Conservation (phyloP, 345 rosid genomes). For the Nasturtium officinale region DNA sequence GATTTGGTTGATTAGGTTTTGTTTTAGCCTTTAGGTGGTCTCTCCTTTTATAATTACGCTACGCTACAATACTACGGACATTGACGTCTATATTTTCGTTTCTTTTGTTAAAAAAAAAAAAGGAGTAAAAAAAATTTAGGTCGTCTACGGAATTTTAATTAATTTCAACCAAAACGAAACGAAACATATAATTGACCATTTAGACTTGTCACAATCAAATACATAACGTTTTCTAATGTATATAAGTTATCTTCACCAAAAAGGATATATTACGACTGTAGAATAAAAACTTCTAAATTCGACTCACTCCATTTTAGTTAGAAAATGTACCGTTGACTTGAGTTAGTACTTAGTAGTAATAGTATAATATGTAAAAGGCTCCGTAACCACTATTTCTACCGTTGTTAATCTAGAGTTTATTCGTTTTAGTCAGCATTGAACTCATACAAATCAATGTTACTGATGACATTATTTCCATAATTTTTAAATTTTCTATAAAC, state of each 20-base stretch:
- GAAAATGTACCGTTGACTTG: background rate
- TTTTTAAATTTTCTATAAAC: background rate
- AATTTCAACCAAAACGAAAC: background rate
- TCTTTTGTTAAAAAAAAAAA: background rate
- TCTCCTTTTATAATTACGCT: background rate
- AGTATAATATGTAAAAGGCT: background rate
- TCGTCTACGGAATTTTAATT: background rate
- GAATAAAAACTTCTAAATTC: background rate
- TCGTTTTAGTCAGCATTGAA: background rate
- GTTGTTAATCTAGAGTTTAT: background rate
- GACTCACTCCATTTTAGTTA: background rate
- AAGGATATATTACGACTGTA: background rate
- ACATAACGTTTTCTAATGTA: background rate
- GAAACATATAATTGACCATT: background rate
- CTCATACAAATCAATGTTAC: background rate
- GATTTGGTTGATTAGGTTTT: background rate
- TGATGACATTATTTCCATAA: background rate
- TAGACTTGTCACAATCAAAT: background rate
- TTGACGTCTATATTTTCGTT: conserved; percentile 7
- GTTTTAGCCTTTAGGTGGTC: background rate
- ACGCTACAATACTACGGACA: background rate
- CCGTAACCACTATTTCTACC: too few relatives aligned
- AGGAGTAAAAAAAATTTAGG: conserved; percentile 12
- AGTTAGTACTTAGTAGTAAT: too few relatives aligned
- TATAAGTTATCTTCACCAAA: background rate